A percentile compares a stretch with the other conserved stretches of the same genome.
Conservation (phyloP, 345 rosid species). For the Microcos paniculata region DNA sequence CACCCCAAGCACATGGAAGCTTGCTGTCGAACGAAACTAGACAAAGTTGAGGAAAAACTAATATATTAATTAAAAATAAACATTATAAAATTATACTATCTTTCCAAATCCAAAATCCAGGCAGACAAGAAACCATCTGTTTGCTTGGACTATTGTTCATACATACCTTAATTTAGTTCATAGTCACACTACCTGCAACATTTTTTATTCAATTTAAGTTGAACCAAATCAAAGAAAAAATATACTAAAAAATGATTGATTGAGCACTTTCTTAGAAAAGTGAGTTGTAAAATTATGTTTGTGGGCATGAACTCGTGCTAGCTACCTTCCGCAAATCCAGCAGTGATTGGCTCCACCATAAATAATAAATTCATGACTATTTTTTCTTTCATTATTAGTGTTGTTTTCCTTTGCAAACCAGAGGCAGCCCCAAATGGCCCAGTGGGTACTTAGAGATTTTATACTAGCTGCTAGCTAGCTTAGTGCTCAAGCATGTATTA, state of each 20-base stretch:
- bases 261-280: not conserved
- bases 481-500: too few relatives aligned
- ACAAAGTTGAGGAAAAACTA: not conserved
- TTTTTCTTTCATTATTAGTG: too few relatives aligned
- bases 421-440: not conserved
- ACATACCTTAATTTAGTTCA: not conserved
- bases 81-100: not conserved
- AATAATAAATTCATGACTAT: not conserved
- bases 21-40: not conserved
- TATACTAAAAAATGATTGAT: not conserved
- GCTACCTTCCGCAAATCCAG: slow-evolving; percentile 18
- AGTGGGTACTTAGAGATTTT: too few relatives aligned
- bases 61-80: not conserved
- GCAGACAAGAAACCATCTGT: not conserved
- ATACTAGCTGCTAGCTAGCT: too few relatives aligned
- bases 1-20: not conserved
- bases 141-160: not conserved
- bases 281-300: not conserved
- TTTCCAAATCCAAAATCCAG: too few relatives aligned
- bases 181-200: not conserved
- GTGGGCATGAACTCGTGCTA: not conserved
- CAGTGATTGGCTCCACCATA: slow-evolving; percentile 3
- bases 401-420: not conserved
- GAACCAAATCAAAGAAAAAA: not conserved
- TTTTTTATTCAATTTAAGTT: not conserved